Evolutionary conservation across 2,329 filamentous ascomycete genomes (phyloP).

Genomic region (Epichloe elymi): DNA sequence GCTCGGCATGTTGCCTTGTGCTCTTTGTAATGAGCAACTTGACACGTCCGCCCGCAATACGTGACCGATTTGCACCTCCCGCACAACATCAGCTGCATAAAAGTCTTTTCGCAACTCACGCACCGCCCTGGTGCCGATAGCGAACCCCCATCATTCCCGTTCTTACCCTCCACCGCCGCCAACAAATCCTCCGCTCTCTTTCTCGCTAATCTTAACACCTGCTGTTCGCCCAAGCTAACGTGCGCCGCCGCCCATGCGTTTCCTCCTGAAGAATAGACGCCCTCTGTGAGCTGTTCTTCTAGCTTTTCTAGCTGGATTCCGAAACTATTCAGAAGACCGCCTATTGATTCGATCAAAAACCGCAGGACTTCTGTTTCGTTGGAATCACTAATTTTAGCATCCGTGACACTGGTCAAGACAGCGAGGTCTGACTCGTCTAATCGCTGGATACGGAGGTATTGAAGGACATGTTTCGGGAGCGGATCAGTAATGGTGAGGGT

Average conservation of each 20-base stretch:
- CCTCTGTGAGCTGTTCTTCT: slow-evolving; percentile 17
- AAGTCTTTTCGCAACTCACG: slow-evolving; percentile 7
- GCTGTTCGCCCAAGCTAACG: slow-evolving; percentile 17
- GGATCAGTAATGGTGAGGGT: slow-evolving; percentile 20
- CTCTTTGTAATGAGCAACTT: slow-evolving; percentile 8
- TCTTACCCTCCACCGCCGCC: slow-evolving; percentile 3
- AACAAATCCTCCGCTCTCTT: slow-evolving; percentile 19
- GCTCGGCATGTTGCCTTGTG: slow-evolving; percentile 7
- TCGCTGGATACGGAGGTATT: slow-evolving; percentile 23
- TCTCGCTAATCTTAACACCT: slow-evolving; percentile 18
- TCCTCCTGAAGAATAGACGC: slow-evolving; percentile 17
- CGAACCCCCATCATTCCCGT: background rate
- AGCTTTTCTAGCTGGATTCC: slow-evolving; percentile 18
- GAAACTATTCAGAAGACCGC: slow-evolving; percentile 17
- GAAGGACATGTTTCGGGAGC: slow-evolving; percentile 19
- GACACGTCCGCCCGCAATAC: slow-evolving; percentile 7
- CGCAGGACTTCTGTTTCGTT: slow-evolving; percentile 20
- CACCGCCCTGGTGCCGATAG: slow-evolving; percentile 1
- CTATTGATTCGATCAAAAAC: slow-evolving; percentile 20
- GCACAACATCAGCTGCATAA: slow-evolving; percentile 6
- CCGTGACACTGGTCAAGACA: slow-evolving; percentile 12
- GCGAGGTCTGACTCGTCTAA: slow-evolving; percentile 16
- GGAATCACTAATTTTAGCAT: slow-evolving; percentile 16
- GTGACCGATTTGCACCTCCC: slow-evolving; percentile 7
- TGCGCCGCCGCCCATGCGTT: slow-evolving; percentile 24